Evolutionary conservation across 768 basidiomycete species (phyloP), one percentile per base, ranked within the genome.

Genomic region (Dioszegia hungarica): DNA sequence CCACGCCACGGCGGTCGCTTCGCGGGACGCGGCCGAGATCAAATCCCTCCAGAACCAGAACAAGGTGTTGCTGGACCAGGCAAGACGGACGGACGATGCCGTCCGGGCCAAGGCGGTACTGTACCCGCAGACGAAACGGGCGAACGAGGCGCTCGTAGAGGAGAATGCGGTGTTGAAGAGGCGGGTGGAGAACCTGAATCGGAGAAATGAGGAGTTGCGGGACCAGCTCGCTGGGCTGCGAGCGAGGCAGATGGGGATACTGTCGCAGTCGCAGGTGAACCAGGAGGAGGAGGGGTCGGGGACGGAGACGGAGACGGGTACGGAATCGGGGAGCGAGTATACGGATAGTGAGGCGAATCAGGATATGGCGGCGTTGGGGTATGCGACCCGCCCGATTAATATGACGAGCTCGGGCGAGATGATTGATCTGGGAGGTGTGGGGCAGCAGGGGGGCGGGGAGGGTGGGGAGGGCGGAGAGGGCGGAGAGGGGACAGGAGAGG

Each of bases 211-310:
- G 41, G 49, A 60, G 28, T 37, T 72, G 19, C 20, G 40, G 0
- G 57, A 61, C 39, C 64, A 64, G 37, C 33, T 67, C n/a, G 46
- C 51, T 20, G 20, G 44, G 11, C 34, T 66, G 3, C 50, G 67
- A 8, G 70, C 67, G 1, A 36, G 41, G 20, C 50, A 62, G 43
- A 68, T 72, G 64, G 70, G 70, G 2, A 57, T 68, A 2, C 38
- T 68, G n/a, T n/a, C n/a, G n/a, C n/a, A n/a, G n/a, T n/a, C n/a
- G n/a, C n/a, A n/a, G n/a, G n/a, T n/a, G n/a, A n/a, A n/a, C n/a
- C n/a, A n/a, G 8, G 44, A 56, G 1, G 56, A 39, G 11, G 59
- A 57, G 11, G 38, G 52, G 20, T 57, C 56, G 14, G 57, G 45
- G 14, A 41, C 51, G 14, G 55, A 57, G 3, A 44, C 52, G 14